These are phyloP conservation scores for Xylaria sp. DNA, from an alignment of 2,329 filamentous ascomycete species.

Conservation along the genomic window DNA sequence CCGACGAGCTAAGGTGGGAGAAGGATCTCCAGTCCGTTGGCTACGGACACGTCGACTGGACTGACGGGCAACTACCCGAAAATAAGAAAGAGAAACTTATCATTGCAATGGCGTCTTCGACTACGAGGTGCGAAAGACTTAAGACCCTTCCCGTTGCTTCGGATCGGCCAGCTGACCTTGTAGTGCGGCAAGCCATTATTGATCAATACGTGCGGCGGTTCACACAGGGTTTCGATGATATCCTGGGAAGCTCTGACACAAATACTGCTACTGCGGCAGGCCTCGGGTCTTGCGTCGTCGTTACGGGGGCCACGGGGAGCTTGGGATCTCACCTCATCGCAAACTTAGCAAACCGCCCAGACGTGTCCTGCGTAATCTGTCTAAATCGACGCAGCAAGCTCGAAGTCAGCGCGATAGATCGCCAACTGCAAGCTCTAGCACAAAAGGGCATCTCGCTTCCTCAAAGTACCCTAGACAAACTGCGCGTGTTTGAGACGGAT, in stretches of 20 bases:
- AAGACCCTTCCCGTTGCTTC: no score
- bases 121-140: neutral
- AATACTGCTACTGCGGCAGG: constrained; percentile 10
- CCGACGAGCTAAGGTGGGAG: constrained; percentile 28
- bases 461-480: neutral
- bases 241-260: no score
- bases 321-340: constrained; percentile 18
- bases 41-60: constrained; percentile 41
- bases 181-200: no score
- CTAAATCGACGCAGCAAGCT: constrained; percentile 28
- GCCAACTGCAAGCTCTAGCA: neutral
- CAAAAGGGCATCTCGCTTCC: neutral
- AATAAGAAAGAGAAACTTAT: constrained; percentile 36
- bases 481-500: constrained; percentile 5
- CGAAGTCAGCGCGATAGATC: no score
- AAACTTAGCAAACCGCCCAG: neutral
- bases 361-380: constrained; percentile 13
- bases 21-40: constrained; percentile 33
- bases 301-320: constrained; percentile 37
- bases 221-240: no score
- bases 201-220: no score
- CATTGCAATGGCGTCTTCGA: constrained; percentile 44
- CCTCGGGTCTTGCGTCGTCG: constrained; percentile 43
- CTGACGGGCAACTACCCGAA: constrained; percentile 36
- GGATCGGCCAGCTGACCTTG: no score